Evolutionary conservation across 2,329 filamentous ascomycete species (phyloP), one percentile per base, ranked within the genome.

Genomic region (Aspergillus novofumigatus): DNA sequence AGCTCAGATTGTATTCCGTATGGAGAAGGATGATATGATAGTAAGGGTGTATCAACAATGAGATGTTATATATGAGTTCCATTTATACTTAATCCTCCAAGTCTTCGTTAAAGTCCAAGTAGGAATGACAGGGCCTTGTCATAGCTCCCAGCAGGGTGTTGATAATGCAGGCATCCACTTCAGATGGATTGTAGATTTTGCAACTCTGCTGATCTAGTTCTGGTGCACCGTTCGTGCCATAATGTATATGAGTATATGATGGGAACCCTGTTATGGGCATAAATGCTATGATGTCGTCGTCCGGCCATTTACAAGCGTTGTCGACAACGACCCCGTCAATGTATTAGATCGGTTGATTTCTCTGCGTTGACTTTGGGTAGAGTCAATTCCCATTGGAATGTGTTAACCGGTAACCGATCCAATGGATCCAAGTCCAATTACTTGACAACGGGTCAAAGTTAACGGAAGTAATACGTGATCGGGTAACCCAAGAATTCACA

Each of bases 401-500:
- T 11, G 7, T 21, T 44, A 44, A 44, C 21, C 9, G 7, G 9
- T 10, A n/a, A 20, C 38, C 20, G 21, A 1, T 21, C 41, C 20
- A 44, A 21, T 4, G 7, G n/a, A 44, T 11, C 17, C 4, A 3
- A 3, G 20, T 23, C 41, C 3, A n/a, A 6, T 47, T 17, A 47
- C 44, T n/a, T 26, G 23, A 17, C 32, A 38, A 35, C 7, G 5
- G 5, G 29, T 14, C 11, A 14, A 32, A 17, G 10, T 48, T 21
- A 55, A 51, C 20, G 52, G 41, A 59, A 49, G 45, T 51, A 57
- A 41, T 55, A 71, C 68, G 52, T 62, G 11, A 81, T 62, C 8
- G 76, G 75, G 60, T 82, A 72, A 3, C 77, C 77, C 53, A 83
- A 61, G 47, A 72, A 75, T 11, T 73, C 72, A 60, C 82, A 85